A percentile compares a stretch with the other conserved stretches of the same genome.
Evolutionary conservation across 768 basidiomycete genomes (phyloP).

Genomic region (Auriculariales sp.): DNA sequence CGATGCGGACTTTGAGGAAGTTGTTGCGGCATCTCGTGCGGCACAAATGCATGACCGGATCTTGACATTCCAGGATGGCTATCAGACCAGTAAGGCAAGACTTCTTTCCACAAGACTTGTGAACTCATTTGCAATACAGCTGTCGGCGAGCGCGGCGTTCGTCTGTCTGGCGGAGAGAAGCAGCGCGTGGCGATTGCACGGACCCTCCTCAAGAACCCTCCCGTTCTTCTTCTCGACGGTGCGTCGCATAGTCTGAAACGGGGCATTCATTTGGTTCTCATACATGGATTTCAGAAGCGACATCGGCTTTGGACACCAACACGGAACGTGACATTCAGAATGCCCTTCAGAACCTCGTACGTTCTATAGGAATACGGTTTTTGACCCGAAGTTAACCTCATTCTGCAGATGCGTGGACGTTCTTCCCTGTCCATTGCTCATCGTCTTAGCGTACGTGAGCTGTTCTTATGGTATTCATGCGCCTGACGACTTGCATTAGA

Average conservation of each 20-base stretch:
- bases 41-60: slow-evolving; percentile 86
- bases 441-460: slow-evolving; percentile 51
- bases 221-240: slow-evolving; percentile 65
- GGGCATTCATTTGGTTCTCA: background rate
- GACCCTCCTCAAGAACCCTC: slow-evolving; percentile 75
- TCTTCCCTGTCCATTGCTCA: slow-evolving; percentile 72
- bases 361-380: background rate
- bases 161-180: slow-evolving; percentile 80
- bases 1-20: slow-evolving; percentile 52
- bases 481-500: slow-evolving; percentile 19
- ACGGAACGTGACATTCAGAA: slow-evolving; percentile 86
- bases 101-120: slow-evolving; percentile 2
- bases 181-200: slow-evolving; percentile 80
- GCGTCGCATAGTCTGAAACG: slow-evolving; percentile 36
- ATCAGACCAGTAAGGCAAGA: slow-evolving; percentile 57
- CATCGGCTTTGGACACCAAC: slow-evolving; percentile 72
- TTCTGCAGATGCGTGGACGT: slow-evolving; percentile 32
- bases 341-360: slow-evolving; percentile 63
- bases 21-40: slow-evolving; percentile 62
- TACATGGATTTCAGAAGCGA: slow-evolving; percentile 1
- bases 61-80: slow-evolving; percentile 67
- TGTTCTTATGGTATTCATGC: slow-evolving; percentile 2
- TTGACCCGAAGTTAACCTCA: slow-evolving; percentile 1
- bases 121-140: background rate
- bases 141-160: slow-evolving; percentile 79